Evolutionary conservation across 495 filamentous ascomycete genomes (phyloP), one percentile per base, ranked within the genome.

Genomic region (Letharia columbiana): DNA sequence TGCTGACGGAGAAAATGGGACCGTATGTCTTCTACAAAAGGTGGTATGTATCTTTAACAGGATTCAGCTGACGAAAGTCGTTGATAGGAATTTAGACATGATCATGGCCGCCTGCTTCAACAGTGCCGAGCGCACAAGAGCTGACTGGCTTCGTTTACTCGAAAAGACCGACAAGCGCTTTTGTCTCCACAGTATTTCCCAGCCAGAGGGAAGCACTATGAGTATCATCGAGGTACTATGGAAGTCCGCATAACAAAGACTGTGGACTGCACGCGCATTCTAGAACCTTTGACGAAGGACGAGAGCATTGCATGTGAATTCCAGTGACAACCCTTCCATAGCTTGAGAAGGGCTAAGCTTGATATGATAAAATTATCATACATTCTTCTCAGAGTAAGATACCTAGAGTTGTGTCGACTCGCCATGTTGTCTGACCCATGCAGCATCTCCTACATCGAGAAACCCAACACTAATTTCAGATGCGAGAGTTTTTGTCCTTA

Each of bases 41-140:
- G 23, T 28, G 23, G 23, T 17, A 12, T 20, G 3, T 60, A 47
- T 23, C 13, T 23, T 60, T 35, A 11, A 33, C n/a, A 18, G 28
- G 42, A 11, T 8, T 31, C 4, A 37, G 28, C 39, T 59, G 31
- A 59, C 23, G 28, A 17, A n/a, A 10, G 5, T 17, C 33, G 33
- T 45, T 3, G 12, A 39, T 31, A 77, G 76, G 52, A 71, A 76
- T 28, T 60, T 70, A 37, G 77, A 79, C 66, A 74, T 77, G 49
- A 71, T 74, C 20, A 78, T 78, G 77, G 66, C 73, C 61, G 68
- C 71, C 42, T 63, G 72, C 18, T 73, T 72, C 47, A 79, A 78
- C 60, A 73, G 69, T 35, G 70, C 70, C 39, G 76, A 79, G 67
- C 72, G 76, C 17, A 71, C 70, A 20, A 44, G 63, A n/a, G 56